Percentiles rank a stretch among this genome's conserved stretches.
phyloP scores from a whole-genome alignment of 2,329 filamentous ascomycete genomes.

The Fusarium falciforme region DNA sequence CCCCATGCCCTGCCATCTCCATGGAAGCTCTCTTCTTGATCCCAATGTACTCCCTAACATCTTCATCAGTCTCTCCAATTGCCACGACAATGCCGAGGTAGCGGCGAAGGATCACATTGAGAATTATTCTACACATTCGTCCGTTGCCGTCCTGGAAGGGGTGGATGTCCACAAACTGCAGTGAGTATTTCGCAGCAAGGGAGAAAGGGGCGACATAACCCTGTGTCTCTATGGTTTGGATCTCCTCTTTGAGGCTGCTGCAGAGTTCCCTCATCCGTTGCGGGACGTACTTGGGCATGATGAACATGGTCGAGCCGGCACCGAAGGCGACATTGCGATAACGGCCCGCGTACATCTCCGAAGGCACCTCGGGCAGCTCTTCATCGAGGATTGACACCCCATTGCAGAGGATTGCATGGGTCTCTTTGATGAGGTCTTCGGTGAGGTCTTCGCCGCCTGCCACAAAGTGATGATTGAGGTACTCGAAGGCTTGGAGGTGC shows the following conservation, averaged over 20 bases:
- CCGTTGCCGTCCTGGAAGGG: conserved; percentile 56
- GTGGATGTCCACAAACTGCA: conserved; percentile 51
- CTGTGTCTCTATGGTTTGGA: not conserved
- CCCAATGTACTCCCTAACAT: conserved; percentile 30
- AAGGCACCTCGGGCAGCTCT: not conserved
- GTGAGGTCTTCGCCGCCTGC: conserved; percentile 8
- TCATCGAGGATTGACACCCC: conserved; percentile 8
- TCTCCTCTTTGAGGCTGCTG: conserved; percentile 28
- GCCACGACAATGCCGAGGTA: conserved; percentile 39
- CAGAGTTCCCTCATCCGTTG: conserved; percentile 44
- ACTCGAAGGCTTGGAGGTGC: conserved; percentile 35
- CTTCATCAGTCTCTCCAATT: conserved; percentile 38
- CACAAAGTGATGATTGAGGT: conserved; percentile 29
- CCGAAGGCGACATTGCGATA: conserved; percentile 40
- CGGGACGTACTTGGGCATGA: conserved; percentile 39
- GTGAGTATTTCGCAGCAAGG: conserved; percentile 43
- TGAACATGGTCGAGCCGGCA: conserved; percentile 44
- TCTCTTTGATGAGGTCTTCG: conserved; percentile 33
- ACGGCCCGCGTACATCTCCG: conserved; percentile 39
- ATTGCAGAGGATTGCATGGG: conserved; percentile 30
- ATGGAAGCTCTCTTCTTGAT: conserved; percentile 41
- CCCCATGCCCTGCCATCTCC: conserved; percentile 42
- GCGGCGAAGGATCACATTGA: conserved; percentile 50
- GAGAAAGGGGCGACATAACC: conserved; percentile 44
- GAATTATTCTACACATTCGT: conserved; percentile 50